These are phyloP conservation scores for Silene noctiflora DNA, from an alignment of 179 eudicot genomes.

Conservation along the genomic window DNA sequence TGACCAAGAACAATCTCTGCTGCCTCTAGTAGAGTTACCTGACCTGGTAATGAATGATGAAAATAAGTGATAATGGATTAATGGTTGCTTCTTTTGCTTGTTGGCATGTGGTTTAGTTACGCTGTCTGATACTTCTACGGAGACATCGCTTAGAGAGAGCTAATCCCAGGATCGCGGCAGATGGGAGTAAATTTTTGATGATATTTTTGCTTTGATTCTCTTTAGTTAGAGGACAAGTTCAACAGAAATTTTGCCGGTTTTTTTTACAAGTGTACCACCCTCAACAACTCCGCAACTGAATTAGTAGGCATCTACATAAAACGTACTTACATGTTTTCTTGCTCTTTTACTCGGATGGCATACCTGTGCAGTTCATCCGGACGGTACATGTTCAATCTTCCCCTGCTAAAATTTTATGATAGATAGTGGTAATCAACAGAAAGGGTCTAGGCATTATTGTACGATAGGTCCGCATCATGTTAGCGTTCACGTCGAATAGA, in stretches of 20 bases:
- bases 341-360: not conserved
- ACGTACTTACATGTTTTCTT: not conserved
- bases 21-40: conserved; percentile 17
- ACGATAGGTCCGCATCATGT: no score
- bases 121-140: not conserved
- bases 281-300: not conserved
- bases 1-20: conserved; percentile 13
- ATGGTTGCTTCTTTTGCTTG: not conserved
- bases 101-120: not conserved
- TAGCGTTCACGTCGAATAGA: no score
- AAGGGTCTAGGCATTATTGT: no score
- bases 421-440: no score
- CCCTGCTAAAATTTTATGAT: no score
- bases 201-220: not conserved
- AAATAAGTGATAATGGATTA: not conserved
- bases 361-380: no score
- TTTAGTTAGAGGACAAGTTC: not conserved
- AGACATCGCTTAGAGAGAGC: not conserved
- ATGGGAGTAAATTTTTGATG: not conserved
- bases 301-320: not conserved
- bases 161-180: no score
- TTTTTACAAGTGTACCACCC: no score
- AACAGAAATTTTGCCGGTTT: no score
- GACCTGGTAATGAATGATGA: conserved; percentile 21
- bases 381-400: no score